Base-by-base conservation (phyloP, 495 filamentous ascomycete genomes). In the Lentithecium fluviatile region DNA sequence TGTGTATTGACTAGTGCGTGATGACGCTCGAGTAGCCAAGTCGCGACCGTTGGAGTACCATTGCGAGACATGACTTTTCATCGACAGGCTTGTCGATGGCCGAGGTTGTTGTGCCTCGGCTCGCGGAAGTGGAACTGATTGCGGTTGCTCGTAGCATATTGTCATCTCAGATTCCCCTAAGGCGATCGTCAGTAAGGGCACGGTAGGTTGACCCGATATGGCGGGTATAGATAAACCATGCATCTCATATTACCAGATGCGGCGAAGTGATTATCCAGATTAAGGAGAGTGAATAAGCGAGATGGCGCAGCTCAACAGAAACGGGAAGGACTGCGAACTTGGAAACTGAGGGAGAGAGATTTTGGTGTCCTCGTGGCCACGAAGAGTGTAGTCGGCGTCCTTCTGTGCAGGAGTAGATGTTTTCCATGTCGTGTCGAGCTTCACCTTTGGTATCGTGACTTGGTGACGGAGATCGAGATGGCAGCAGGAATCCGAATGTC, bases 141-240 rank as follows among this genome's bases (percentile, higher is more conserved):
- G 56, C 21, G 66, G 66, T 37, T 69, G 66, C 43, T 69, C 53
- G 62, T 69, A 69, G 57, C 66, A 69, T 55, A 69, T 65, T 15
- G 20, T 32, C 62, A 69, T 62, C 46, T 65, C 61, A 50, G 56
- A 36, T 26, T 52, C 61, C 20, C 47, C 56, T 60, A 37, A 45
- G 45, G 19, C 12, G 7, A 15, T 43, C 25, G 36, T 64, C 40
- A 64, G 61, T 49, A 47, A 49, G 23, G 46, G 15, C 15, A 20
- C 11, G 49, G 2, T 15, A 24, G 20, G 15, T 54, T 59, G 54
- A 53, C 61, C 42, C 26, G 38, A 59, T 54, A 6, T 17, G n/a
- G 54, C 26, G n/a, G 40, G 38, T 10, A 29, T 52, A 45, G 50
- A 29, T 58, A 13, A 38, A 17, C 42, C 45, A 47, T n/a, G 50